These are phyloP conservation scores for Diaporthe nobilis DNA, from an alignment of 2,329 filamentous ascomycete species.

Conservation along the genomic window DNA sequence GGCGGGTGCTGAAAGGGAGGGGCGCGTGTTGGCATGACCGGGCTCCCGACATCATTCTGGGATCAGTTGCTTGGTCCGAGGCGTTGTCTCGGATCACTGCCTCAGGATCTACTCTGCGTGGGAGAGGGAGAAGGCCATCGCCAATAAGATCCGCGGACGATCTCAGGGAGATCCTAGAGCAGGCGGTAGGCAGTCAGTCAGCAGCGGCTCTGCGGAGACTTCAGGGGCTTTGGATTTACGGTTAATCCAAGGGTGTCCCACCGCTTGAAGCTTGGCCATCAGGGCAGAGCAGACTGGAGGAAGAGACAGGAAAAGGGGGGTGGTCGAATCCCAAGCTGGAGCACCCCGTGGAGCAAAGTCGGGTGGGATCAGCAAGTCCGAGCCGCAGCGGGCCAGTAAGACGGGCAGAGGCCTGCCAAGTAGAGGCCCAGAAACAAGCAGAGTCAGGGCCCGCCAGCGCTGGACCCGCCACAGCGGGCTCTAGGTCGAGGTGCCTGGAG, in stretches of 20 bases:
- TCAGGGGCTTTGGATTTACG: conserved; percentile 19
- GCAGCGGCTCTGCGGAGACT: conserved; percentile 26
- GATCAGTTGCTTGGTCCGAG: conserved; percentile 25
- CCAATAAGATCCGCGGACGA: conserved; percentile 24
- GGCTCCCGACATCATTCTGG: conserved; percentile 12
- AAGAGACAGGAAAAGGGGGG: conserved; percentile 5
- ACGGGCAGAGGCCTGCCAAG: conserved; percentile 15
- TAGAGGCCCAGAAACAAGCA: conserved; percentile 20
- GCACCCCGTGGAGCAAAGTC: conserved; percentile 13
- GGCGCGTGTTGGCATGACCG: not conserved
- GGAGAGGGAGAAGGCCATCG: not conserved
- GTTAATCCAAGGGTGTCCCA: conserved; percentile 28
- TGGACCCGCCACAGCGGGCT: conserved; percentile 25
- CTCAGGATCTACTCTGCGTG: conserved; percentile 25
- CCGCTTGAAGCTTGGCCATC: conserved; percentile 10
- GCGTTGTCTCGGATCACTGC: conserved; percentile 18
- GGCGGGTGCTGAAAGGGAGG: not conserved
- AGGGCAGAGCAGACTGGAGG: not conserved
- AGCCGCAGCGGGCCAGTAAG: not conserved
- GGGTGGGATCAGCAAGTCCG: conserved; percentile 28
- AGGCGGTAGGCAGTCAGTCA: not conserved
- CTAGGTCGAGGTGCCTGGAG: not conserved
- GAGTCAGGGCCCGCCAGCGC: conserved; percentile 15
- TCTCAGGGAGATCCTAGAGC: conserved; percentile 16
- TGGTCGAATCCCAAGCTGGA: conserved; percentile 18